phyloP scores from a whole-genome alignment of 2,329 filamentous ascomycete species.

The Phaeophleospora eucalypticola region DNA sequence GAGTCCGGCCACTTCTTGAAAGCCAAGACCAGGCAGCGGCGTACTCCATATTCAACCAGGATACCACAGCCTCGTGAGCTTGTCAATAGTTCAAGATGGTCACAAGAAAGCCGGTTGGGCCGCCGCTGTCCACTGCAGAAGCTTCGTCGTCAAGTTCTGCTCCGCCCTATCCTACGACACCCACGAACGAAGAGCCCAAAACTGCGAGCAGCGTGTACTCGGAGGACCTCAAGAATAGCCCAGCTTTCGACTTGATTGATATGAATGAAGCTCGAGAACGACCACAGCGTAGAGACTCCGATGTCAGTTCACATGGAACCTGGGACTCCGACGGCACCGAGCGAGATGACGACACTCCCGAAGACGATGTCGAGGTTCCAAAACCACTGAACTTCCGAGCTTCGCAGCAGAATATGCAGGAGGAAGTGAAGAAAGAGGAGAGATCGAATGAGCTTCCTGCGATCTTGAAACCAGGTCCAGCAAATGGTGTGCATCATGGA shows the following conservation, averaged over 20 bases:
- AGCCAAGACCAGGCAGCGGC: background rate
- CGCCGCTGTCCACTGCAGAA: slow-evolving; percentile 38
- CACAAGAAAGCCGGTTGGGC: slow-evolving; percentile 39
- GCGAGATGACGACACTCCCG: slow-evolving; percentile 13
- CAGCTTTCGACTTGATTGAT: slow-evolving; percentile 40
- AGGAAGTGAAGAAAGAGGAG: slow-evolving; percentile 13
- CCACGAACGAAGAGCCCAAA: slow-evolving; percentile 30
- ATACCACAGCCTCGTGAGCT: background rate
- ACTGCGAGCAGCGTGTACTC: slow-evolving; percentile 30
- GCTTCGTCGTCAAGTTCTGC: slow-evolving; percentile 34
- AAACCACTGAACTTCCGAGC: slow-evolving; percentile 26
- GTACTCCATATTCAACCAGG: background rate
- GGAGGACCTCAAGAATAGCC: slow-evolving; percentile 33
- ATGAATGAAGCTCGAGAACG: slow-evolving; percentile 27
- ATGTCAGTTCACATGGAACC: slow-evolving; percentile 33
- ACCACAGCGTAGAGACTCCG: slow-evolving; percentile 31
- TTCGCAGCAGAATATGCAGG: slow-evolving; percentile 22
- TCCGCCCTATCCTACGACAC: slow-evolving; percentile 45
- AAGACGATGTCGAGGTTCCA: slow-evolving; percentile 24
- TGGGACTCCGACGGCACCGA: slow-evolving; percentile 31
- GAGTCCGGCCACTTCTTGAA: background rate
- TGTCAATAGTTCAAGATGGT: slow-evolving; percentile 36
- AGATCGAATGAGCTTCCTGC: slow-evolving; percentile 24
- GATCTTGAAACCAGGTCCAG: slow-evolving; percentile 25
- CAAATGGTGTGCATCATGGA: slow-evolving; percentile 7